Percentiles rank a stretch among this genome's conserved stretches.
Conservation (phyloP, 352 stramenopile genomes). For the Pythium periplocum region DNA sequence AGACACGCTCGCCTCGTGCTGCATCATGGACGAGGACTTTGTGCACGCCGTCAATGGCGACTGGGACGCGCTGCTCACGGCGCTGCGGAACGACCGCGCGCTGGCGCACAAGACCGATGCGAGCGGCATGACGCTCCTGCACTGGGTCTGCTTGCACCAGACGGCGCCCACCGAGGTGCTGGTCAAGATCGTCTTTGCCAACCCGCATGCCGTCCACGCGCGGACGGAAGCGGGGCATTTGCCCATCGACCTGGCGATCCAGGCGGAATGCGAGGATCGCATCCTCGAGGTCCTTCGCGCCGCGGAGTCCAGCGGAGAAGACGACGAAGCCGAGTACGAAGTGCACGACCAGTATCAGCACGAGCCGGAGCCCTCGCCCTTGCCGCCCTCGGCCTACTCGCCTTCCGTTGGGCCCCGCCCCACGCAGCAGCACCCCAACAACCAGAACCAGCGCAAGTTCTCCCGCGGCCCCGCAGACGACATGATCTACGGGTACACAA, state of each 20-base stretch:
- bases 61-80: slow-evolving; percentile 62
- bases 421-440: no score
- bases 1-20: neutral
- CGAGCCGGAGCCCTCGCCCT: no score
- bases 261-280: slow-evolving; percentile 69
- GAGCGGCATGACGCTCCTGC: slow-evolving; percentile 72
- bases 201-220: slow-evolving; percentile 63
- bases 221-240: slow-evolving; percentile 72
- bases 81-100: slow-evolving; percentile 55
- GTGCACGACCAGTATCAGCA: no score
- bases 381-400: no score
- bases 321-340: slow-evolving; percentile 19
- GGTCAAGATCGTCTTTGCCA: slow-evolving; percentile 76
- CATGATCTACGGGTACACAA: no score
- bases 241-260: slow-evolving; percentile 66
- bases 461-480: no score
- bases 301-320: slow-evolving; percentile 31
- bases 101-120: slow-evolving; percentile 54
- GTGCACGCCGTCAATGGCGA: slow-evolving; percentile 76
- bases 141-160: slow-evolving; percentile 81
- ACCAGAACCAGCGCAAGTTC: no score
- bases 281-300: slow-evolving; percentile 68
- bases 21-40: slow-evolving; percentile 65
- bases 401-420: no score
- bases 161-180: slow-evolving; percentile 65